Percentiles rank a stretch among this genome's conserved stretches.
These are phyloP conservation scores for Apiotrichum mycotoxinovorans DNA, from an alignment of 1,284 basidiomycete genomes.

Conservation along the genomic window DNA sequence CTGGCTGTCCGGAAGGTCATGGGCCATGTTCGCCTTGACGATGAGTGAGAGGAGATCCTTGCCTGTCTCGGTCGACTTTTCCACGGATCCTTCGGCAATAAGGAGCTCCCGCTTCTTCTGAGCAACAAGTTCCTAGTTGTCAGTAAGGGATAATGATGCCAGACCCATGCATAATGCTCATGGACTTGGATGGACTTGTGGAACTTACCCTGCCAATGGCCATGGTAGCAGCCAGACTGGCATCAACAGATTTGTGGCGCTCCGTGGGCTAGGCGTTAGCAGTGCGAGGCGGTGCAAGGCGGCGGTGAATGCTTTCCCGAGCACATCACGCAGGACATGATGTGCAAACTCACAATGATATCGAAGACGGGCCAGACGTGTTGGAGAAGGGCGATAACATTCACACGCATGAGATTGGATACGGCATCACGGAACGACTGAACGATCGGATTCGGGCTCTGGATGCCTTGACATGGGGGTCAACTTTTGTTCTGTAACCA, in stretches of 20 bases:
- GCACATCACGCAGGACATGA: background rate
- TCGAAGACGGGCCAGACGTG: constrained; percentile 56
- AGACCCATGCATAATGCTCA: too few relatives aligned
- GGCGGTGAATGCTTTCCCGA: background rate
- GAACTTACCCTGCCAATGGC: constrained; percentile 3
- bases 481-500: constrained; percentile 1
- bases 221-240: background rate
- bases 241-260: constrained; percentile 3
- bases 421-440: constrained; percentile 29
- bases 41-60: constrained; percentile 52
- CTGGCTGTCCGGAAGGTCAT: constrained; percentile 56
- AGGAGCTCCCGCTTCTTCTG: constrained; percentile 49
- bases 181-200: too few relatives aligned
- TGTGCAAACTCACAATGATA: constrained; percentile 31
- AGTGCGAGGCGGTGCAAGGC: constrained; percentile 4
- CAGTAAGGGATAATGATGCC: background rate
- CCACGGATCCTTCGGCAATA: constrained; percentile 27
- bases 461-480: constrained; percentile 3
- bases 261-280: constrained; percentile 3
- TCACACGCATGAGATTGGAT: constrained; percentile 43
- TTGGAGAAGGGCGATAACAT: constrained; percentile 58
- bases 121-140: constrained; percentile 54
- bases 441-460: constrained; percentile 30
- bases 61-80: constrained; percentile 52
- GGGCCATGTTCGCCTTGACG: constrained; percentile 57